Percentiles rank a stretch among this genome's conserved stretches.
Evolutionary conservation across 345 rosid genomes (phyloP).

Genomic region (Dovyalis caffra): DNA sequence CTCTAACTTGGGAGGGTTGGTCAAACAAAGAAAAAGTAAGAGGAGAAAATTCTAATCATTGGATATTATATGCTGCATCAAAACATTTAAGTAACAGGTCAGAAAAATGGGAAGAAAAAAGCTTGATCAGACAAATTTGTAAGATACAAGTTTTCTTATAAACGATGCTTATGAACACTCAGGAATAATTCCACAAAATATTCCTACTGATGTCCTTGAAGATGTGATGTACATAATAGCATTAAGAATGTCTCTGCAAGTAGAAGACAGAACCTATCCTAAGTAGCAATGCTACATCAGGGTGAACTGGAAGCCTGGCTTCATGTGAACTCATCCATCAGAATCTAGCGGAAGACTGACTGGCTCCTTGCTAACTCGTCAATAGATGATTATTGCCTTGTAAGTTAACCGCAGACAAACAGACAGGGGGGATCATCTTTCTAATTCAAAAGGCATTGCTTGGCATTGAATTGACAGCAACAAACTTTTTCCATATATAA

Average conservation of each 20-base stretch:
- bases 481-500: background rate
- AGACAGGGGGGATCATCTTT: background rate
- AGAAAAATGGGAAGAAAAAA: background rate
- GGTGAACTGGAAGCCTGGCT: background rate
- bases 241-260: background rate
- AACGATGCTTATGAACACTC: background rate
- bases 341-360: background rate
- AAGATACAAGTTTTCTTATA: background rate
- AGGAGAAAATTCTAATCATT: background rate
- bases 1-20: background rate
- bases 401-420: background rate
- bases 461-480: background rate
- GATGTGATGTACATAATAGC: background rate
- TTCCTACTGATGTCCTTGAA: background rate
- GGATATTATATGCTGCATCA: background rate
- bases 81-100: background rate
- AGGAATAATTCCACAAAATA: background rate
- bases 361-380: background rate
- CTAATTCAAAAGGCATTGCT: background rate
- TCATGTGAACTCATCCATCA: background rate
- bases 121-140: background rate
- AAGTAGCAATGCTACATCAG: background rate
- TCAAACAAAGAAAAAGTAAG: background rate
- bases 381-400: background rate
- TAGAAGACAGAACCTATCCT: background rate